phyloP scores from a whole-genome alignment of 179 eudicot species.

The Gypsophila paniculata region DNA sequence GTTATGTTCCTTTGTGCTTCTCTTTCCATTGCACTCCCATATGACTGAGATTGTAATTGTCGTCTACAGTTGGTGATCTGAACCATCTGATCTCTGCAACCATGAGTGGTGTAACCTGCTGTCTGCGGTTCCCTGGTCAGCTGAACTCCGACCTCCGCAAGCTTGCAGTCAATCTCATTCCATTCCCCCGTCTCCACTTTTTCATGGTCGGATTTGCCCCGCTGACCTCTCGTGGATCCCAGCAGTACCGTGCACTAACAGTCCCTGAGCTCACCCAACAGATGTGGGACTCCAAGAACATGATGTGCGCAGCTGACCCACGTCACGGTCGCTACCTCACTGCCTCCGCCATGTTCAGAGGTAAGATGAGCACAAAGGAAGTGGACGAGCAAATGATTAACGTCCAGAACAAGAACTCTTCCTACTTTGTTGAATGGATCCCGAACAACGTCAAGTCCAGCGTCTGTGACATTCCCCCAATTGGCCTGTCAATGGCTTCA shows the following conservation, averaged over 20 bases:
- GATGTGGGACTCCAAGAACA: slow-evolving; percentile 41
- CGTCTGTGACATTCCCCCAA: slow-evolving; percentile 40
- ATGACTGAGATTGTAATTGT: neutral
- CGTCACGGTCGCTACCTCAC: slow-evolving; percentile 41
- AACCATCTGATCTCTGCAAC: slow-evolving; percentile 36
- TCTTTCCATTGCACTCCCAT: too few species aligned
- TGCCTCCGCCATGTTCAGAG: slow-evolving; percentile 41
- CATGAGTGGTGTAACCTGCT: slow-evolving; percentile 38
- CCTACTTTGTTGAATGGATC: slow-evolving; percentile 43
- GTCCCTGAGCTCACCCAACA: slow-evolving; percentile 39
- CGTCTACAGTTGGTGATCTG: slow-evolving; percentile 27
- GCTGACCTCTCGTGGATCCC: slow-evolving; percentile 34
- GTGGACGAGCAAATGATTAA: slow-evolving; percentile 45
- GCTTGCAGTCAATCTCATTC: slow-evolving; percentile 33
- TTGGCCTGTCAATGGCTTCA: slow-evolving; percentile 59
- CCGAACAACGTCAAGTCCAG: slow-evolving; percentile 41
- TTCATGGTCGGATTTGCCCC: slow-evolving; percentile 41
- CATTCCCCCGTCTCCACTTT: slow-evolving; percentile 38
- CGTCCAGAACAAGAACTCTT: slow-evolving; percentile 41
- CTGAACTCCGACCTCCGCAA: slow-evolving; percentile 35
- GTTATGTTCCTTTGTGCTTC: too few species aligned
- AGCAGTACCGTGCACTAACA: slow-evolving; percentile 33
- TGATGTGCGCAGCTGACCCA: slow-evolving; percentile 44
- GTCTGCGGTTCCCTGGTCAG: slow-evolving; percentile 34
- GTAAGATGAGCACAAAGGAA: slow-evolving; percentile 42